Conservation (phyloP, 1,284 basidiomycete genomes). For the Ceratobasidium sp. region DNA sequence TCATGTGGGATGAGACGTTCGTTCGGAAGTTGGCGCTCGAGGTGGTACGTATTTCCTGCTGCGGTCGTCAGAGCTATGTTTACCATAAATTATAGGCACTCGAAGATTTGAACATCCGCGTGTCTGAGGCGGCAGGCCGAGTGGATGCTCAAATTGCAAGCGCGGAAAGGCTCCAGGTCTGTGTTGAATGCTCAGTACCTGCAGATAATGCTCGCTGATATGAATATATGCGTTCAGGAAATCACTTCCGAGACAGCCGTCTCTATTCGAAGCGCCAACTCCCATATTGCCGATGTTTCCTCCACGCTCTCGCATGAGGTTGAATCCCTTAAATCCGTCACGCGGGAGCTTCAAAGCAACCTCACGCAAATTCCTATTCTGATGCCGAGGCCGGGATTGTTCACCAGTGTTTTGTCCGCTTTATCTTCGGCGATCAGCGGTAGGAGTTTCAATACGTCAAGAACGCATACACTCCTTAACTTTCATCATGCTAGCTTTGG, state of each 20-base stretch:
- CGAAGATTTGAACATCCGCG: not conserved
- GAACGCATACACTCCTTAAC: not conserved
- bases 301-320: slow-evolving; percentile 16
- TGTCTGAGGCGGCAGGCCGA: slow-evolving; percentile 1
- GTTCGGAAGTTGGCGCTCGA: slow-evolving; percentile 26
- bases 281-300: slow-evolving; percentile 4
- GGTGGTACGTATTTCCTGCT: not conserved
- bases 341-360: slow-evolving; percentile 20
- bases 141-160: not conserved
- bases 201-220: no score
- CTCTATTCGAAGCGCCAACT: slow-evolving; percentile 10
- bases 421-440: not conserved
- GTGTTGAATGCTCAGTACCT: not conserved
- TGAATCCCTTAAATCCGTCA: not conserved
- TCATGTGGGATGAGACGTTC: slow-evolving; percentile 38
- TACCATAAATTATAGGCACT: slow-evolving; percentile 6
- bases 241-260: slow-evolving; percentile 12
- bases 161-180: slow-evolving; percentile 26
- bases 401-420: not conserved
- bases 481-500: not conserved
- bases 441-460: not conserved
- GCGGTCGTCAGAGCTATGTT: no score
- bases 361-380: slow-evolving; percentile 18
- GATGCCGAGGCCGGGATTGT: not conserved
- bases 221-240: not conserved